Conservation (phyloP, 164 flowering plant genomes). For the Chimonanthus salicifolius region DNA sequence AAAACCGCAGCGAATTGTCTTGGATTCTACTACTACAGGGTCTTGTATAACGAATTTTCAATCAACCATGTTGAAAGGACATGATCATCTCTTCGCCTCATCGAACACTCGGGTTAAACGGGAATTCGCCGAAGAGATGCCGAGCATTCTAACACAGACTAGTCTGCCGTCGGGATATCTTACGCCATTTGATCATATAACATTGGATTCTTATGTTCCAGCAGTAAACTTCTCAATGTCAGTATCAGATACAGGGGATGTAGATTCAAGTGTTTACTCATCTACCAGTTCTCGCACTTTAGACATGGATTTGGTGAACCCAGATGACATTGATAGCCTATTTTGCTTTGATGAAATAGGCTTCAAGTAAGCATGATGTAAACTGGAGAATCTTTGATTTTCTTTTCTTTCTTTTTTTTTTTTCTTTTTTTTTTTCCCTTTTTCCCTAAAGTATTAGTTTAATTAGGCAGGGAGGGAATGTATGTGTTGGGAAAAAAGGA, state of each 20-base stretch:
- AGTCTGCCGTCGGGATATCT: background rate
- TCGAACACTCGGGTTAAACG: background rate
- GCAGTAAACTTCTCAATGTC: constrained; percentile 5
- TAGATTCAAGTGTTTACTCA: constrained; percentile 10
- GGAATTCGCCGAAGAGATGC: background rate
- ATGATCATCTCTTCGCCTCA: constrained; percentile 2
- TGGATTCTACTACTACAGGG: constrained; percentile 14
- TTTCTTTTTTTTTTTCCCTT: no score
- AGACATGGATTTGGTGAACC: constrained; percentile 19
- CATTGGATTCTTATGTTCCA: constrained; percentile 6
- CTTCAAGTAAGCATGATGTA: background rate
- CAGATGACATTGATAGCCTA: constrained; percentile 13
- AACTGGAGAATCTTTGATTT: background rate
- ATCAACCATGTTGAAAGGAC: constrained; percentile 4
- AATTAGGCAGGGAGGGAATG: no score
- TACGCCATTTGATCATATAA: constrained; percentile 15
- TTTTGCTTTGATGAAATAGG: constrained; percentile 1
- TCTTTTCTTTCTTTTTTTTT: background rate
- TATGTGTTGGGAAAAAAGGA: no score
- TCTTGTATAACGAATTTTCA: constrained; percentile 9
- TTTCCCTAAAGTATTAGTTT: no score
- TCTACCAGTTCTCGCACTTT: constrained; percentile 12
- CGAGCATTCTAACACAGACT: background rate
- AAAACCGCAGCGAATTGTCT: constrained; percentile 16
- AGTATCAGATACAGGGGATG: constrained; percentile 10